Evolutionary conservation across 1,284 basidiomycete genomes (phyloP).

Genomic region (Ceratobasidium sp.): DNA sequence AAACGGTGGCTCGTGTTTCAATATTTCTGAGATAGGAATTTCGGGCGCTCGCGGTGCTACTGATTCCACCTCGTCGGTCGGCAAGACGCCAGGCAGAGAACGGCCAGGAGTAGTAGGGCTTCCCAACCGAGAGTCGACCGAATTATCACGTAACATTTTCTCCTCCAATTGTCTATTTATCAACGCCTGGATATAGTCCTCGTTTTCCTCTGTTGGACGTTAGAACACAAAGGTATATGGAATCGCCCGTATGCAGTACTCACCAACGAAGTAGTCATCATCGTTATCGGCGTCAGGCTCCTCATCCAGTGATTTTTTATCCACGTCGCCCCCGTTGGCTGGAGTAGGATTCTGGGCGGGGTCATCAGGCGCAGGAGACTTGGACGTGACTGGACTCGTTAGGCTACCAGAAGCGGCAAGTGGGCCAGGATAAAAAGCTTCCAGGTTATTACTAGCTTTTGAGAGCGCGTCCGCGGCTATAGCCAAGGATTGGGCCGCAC

Average conservation of each 20-base stretch:
- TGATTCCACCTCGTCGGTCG: neutral
- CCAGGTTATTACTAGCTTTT: neutral
- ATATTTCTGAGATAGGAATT: neutral
- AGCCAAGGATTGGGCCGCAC: conserved; percentile 6
- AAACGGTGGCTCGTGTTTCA: neutral
- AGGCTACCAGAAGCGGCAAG: neutral
- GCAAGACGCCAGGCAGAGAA: neutral
- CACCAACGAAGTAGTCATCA: conserved; percentile 6
- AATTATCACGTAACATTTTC: neutral
- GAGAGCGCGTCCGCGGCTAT: conserved; percentile 17
- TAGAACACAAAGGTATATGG: neutral
- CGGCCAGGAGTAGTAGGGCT: neutral
- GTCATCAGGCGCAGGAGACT: neutral
- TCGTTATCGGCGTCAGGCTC: neutral
- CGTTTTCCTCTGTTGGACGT: neutral
- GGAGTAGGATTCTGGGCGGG: neutral
- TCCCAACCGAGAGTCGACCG: too few species aligned
- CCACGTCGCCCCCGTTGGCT: neutral
- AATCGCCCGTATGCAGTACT: neutral
- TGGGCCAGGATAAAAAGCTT: neutral
- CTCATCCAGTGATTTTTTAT: neutral
- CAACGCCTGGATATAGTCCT: neutral
- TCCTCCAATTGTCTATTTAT: neutral
- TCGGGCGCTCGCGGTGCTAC: neutral
- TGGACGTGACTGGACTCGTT: too few species aligned